These are phyloP conservation scores for Didymosphaeria variabile DNA, from an alignment of 2,329 filamentous ascomycete genomes.

Conservation along the genomic window DNA sequence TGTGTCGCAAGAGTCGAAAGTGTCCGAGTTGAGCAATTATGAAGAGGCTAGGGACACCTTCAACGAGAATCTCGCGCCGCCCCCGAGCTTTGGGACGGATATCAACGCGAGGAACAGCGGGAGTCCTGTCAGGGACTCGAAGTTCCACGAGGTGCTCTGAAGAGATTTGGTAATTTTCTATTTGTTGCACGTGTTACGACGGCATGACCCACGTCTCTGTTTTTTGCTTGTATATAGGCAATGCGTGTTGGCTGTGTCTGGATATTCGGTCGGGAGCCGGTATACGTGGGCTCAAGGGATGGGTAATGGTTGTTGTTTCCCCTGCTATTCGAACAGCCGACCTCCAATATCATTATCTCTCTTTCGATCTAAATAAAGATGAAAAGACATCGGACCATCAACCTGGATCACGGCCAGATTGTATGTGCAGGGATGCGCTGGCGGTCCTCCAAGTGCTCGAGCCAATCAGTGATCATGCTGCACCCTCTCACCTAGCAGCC, in stretches of 20 bases:
- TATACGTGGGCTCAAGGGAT: conserved; percentile 17
- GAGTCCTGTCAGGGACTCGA: conserved; percentile 45
- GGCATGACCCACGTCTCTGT: conserved; percentile 2
- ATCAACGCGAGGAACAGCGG: conserved; percentile 31
- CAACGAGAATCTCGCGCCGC: conserved; percentile 56
- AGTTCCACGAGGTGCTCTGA: conserved; percentile 41
- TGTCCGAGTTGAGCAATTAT: conserved; percentile 51
- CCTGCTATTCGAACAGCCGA: neutral
- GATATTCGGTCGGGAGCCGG: conserved; percentile 12
- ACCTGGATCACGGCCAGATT: neutral
- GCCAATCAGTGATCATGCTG: conserved; percentile 15
- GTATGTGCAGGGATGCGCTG: conserved; percentile 1
- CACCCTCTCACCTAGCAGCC: neutral
- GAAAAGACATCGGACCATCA: too few species aligned
- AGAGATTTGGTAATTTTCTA: neutral
- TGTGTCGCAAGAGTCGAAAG: neutral
- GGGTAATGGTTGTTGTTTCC: conserved; percentile 4
- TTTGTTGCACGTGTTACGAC: conserved; percentile 6
- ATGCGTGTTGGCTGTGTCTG: neutral
- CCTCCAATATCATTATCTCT: neutral
- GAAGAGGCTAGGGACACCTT: conserved; percentile 63
- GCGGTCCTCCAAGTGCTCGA: neutral
- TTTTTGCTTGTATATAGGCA: neutral
- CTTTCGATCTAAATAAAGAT: too few species aligned
- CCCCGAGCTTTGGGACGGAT: conserved; percentile 49